phyloP scores from a whole-genome alignment of 139 green algal genomes.

The Micractinium conductrix region DNA sequence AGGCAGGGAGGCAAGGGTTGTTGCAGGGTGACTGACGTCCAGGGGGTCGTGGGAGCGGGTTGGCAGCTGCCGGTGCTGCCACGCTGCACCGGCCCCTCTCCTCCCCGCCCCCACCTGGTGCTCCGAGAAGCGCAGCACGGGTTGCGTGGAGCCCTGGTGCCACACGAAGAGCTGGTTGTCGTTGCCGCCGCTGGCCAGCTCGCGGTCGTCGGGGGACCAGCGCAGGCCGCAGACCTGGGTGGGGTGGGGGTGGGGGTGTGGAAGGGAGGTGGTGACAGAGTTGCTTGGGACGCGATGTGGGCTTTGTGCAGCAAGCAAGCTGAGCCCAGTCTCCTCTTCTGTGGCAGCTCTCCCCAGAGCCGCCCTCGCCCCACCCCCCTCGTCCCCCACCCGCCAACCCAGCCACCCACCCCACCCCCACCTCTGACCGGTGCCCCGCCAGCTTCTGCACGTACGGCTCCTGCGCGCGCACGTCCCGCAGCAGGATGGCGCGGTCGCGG shows the following conservation, averaged over 20 bases:
- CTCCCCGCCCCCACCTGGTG: too few species aligned
- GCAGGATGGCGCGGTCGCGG: constrained; percentile 90
- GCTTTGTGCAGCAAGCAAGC: background rate
- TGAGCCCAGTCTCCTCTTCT: too few species aligned
- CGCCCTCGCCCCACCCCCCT: background rate
- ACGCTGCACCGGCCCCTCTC: too few species aligned
- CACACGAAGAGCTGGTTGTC: constrained; percentile 89
- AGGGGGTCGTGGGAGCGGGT: too few species aligned
- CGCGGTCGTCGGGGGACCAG: constrained; percentile 83
- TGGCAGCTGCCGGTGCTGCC: too few species aligned
- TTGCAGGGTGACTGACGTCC: too few species aligned
- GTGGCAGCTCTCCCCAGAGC: background rate
- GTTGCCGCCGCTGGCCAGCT: constrained; percentile 88
- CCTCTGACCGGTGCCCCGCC: constrained; percentile 86
- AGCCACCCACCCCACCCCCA: constrained; percentile 21
- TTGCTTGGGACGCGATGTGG: too few species aligned
- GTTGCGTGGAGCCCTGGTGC: constrained; percentile 51
- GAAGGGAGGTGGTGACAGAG: background rate
- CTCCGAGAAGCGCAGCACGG: constrained; percentile 72
- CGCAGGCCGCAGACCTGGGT: constrained; percentile 86
- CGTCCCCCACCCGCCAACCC: background rate
- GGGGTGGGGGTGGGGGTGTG: background rate
- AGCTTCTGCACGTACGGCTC: constrained; percentile 77
- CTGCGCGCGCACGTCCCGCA: constrained; percentile 86
- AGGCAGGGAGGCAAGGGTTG: too few species aligned